Percentiles rank a stretch among this genome's conserved stretches.
Conservation (phyloP, 306 rosid species). For the Corylus americana region DNA sequence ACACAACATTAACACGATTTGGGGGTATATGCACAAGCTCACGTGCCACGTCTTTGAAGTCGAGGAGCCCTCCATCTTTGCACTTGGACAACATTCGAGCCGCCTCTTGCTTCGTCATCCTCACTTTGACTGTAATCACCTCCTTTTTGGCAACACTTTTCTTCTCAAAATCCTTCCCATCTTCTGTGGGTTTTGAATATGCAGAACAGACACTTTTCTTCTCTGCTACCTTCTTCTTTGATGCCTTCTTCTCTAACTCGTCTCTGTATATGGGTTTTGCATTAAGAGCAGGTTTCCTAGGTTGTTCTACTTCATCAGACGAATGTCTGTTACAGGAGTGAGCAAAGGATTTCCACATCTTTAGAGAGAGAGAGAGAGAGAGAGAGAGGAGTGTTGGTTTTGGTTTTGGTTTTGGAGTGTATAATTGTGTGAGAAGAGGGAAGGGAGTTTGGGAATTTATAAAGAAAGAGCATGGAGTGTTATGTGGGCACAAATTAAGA, state of each 20-base stretch:
- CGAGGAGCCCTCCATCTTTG: slow-evolving; percentile 60
- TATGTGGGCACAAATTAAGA: background rate
- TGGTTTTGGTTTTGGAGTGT: background rate
- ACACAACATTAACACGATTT: slow-evolving; percentile 28
- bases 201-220: slow-evolving; percentile 23
- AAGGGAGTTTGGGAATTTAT: background rate
- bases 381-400: background rate
- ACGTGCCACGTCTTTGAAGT: slow-evolving; percentile 49
- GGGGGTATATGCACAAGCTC: slow-evolving; percentile 39
- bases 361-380: background rate
- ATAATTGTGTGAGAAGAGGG: background rate
- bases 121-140: slow-evolving; percentile 57
- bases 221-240: slow-evolving; percentile 26
- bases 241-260: slow-evolving; percentile 34
- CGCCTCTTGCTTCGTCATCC: slow-evolving; percentile 77
- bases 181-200: slow-evolving; percentile 40
- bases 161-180: slow-evolving; percentile 13
- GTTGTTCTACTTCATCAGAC: slow-evolving; percentile 11
- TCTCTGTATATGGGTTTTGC: slow-evolving; percentile 43
- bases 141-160: slow-evolving; percentile 11
- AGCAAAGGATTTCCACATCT: slow-evolving; percentile 32
- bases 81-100: too few species aligned
- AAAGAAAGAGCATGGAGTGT: background rate
- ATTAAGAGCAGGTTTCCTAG: slow-evolving; percentile 1
- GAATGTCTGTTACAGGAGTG: slow-evolving; percentile 20